A percentile compares a stretch with the other conserved stretches of the same genome.
Evolutionary conservation across 306 rosid species (phyloP).

Genomic region (Corylus heterophylla): DNA sequence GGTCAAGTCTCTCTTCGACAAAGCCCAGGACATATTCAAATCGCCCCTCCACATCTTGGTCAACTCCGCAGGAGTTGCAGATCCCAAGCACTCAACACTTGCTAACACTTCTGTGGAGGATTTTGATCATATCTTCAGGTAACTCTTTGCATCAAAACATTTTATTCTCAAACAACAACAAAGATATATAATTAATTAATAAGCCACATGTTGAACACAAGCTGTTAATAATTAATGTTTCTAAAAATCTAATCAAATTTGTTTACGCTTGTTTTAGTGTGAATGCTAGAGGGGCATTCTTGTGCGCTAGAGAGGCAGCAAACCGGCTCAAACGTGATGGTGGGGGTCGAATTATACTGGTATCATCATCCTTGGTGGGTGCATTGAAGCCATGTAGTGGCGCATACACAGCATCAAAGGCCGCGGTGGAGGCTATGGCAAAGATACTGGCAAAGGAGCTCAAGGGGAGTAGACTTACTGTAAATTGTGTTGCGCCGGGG

Average conservation of each 20-base stretch:
- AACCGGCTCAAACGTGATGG: conserved; percentile 55
- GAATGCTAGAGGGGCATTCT: conserved; percentile 51
- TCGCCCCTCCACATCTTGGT: conserved; percentile 51
- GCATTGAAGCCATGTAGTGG: conserved; percentile 31
- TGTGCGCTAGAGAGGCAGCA: conserved; percentile 49
- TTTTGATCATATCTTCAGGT: conserved; percentile 40
- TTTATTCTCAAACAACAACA: not conserved
- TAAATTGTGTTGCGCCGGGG: conserved; percentile 64
- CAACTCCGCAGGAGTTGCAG: conserved; percentile 46
- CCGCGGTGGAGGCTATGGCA: conserved; percentile 60
- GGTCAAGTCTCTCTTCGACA: conserved; percentile 52
- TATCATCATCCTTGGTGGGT: conserved; percentile 45
- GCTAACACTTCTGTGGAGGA: conserved; percentile 36
- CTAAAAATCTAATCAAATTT: not conserved
- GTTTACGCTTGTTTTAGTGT: conserved; percentile 16
- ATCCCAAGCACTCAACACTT: conserved; percentile 34
- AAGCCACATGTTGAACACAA: not conserved
- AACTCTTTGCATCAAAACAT: not conserved
- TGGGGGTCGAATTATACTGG: conserved; percentile 50
- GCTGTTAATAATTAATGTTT: not conserved
- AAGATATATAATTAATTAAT: not conserved
- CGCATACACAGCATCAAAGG: conserved; percentile 52
- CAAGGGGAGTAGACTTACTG: conserved; percentile 49
- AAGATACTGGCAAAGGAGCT: conserved; percentile 61
- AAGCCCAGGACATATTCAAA: conserved; percentile 39